Evolutionary conservation across 2,329 filamentous ascomycete species (phyloP).

Genomic region (Aspergillus persii): DNA sequence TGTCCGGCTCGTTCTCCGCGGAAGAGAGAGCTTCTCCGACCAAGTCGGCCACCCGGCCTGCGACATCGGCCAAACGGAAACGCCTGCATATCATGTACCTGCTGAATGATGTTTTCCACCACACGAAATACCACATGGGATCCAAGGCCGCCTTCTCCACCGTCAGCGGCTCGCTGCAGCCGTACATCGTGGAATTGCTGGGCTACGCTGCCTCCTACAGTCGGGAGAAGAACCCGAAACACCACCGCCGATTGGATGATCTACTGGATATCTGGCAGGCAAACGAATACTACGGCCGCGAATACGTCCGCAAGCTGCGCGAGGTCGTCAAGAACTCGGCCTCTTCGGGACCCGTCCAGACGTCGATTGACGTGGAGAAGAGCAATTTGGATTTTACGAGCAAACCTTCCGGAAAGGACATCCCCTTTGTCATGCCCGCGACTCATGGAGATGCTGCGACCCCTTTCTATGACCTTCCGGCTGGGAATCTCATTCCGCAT

Average conservation of each 20-base stretch:
- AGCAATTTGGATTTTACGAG: slow-evolving; percentile 37
- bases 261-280: slow-evolving; percentile 71
- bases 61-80: slow-evolving; percentile 62
- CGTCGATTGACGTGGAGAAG: slow-evolving; percentile 27
- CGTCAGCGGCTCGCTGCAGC: slow-evolving; percentile 58
- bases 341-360: slow-evolving; percentile 29
- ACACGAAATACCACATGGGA: slow-evolving; percentile 56
- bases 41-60: slow-evolving; percentile 10
- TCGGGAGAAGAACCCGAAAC: slow-evolving; percentile 62
- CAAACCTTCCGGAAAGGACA: slow-evolving; percentile 47
- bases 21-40: slow-evolving; percentile 25
- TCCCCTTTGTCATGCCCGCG: slow-evolving; percentile 69
- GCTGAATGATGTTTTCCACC: slow-evolving; percentile 74
- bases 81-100: slow-evolving; percentile 75
- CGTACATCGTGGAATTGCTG: slow-evolving; percentile 62
- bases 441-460: slow-evolving; percentile 71
- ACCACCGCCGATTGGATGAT: slow-evolving; percentile 61
- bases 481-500: slow-evolving; percentile 75
- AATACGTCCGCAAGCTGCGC: slow-evolving; percentile 58
- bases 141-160: slow-evolving; percentile 42
- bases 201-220: slow-evolving; percentile 53
- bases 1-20: slow-evolving; percentile 59
- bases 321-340: slow-evolving; percentile 53
- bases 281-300: slow-evolving; percentile 58
- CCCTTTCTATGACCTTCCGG: slow-evolving; percentile 79